Base-by-base conservation (phyloP, 305 asterid species). In the Fraxinus baroniana region DNA sequence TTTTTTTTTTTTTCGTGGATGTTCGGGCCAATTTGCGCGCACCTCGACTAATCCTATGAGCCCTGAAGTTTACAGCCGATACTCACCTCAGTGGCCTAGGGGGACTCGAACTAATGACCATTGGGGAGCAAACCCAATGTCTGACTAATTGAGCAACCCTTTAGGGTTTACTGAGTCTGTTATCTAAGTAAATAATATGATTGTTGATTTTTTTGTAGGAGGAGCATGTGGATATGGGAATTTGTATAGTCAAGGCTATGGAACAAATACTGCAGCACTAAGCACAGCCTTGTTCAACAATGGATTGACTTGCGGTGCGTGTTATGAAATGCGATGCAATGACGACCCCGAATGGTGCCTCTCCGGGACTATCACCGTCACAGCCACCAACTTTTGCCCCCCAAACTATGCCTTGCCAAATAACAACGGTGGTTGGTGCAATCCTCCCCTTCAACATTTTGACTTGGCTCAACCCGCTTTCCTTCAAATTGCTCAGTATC, bases 341-440 rank as follows among this genome's bases (percentile, higher is more conserved):
- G 73, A 36, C n/a, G 89, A 87, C 41, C 83, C 85, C 3, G 36
- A 33, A 80, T 84, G 83, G 86, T 87, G 87, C 68, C 10, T 79
- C 70, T 52, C 86, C 2, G 89, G 85, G 46, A 80, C 85, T 70
- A 74, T 87, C 44, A 77, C 78, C 4, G 79, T 87, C 79, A 87
- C 87, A 4, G 87, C 89, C 74, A 87, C 89, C 52, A 87, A 87
- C 78, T 84, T 84, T 78, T 84, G 87, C 80, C 89, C 88, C 0
- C 89, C 88, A 0, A 87, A 87, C 79, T 75, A 41, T 3, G 86
- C 87, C 0, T 39, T 84, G 30, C 83, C 89, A 10, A 87, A 81
- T 26, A 49, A 87, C 80, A 49, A 80, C 13, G 88, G 90, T 22
- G 90, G 90, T 5, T 87, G 88, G 90, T 87, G 90, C 86, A 87